Evolutionary conservation across 139 green algal species (phyloP).

Genomic region (Chlorella ohadii): DNA sequence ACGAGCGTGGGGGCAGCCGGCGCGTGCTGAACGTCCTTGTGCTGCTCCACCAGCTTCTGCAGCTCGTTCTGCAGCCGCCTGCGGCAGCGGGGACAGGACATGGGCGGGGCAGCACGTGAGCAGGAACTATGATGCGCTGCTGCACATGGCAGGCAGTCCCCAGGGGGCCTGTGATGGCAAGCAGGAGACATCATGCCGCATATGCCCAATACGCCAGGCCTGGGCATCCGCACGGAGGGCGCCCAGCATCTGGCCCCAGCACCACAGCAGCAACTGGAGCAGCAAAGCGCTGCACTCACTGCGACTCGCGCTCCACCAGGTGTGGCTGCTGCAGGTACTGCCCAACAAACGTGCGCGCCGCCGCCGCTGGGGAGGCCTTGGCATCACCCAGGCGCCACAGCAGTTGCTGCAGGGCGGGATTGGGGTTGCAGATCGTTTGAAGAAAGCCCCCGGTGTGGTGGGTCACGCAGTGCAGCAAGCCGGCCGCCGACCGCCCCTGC

Average conservation of each 20-base stretch:
- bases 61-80: slow-evolving; percentile 16
- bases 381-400: slow-evolving; percentile 19
- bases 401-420: slow-evolving; percentile 3
- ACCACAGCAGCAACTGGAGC: not conserved
- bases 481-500: too few species aligned
- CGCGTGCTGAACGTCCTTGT: not conserved
- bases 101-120: too few species aligned
- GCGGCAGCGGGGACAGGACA: not conserved
- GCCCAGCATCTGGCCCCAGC: too few species aligned
- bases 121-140: too few species aligned
- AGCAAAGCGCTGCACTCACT: not conserved
- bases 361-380: not conserved
- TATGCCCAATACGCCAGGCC: too few species aligned
- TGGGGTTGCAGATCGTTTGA: too few species aligned
- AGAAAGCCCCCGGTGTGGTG: too few species aligned
- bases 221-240: too few species aligned
- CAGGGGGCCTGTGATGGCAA: too few species aligned
- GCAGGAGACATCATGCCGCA: too few species aligned
- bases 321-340: slow-evolving; percentile 18
- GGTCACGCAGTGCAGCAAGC: too few species aligned
- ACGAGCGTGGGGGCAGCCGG: not conserved
- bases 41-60: slow-evolving; percentile 5
- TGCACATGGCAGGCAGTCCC: too few species aligned
- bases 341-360: not conserved
- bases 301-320: slow-evolving; percentile 14